Evolutionary conservation across 192 early-diverging fungal genomes (phyloP), one percentile per base, ranked within the genome.

Genomic region (Podila epigama): DNA sequence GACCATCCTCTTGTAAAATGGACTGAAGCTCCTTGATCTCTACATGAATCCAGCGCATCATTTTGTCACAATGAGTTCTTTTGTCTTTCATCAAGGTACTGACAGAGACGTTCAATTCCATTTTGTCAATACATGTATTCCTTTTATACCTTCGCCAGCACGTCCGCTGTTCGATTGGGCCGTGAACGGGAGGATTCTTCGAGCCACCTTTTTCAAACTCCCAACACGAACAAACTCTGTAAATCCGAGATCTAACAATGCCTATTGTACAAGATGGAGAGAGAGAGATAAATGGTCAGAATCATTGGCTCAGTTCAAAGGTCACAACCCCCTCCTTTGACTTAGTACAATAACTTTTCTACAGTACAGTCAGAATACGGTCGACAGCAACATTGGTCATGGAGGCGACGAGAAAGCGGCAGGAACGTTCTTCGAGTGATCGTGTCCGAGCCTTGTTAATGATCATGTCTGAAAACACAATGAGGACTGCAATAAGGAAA

Each of bases 351-450:
- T n/a, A n/a, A n/a, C n/a, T n/a, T n/a, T n/a, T n/a, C n/a, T n/a
- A n/a, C n/a, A n/a, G n/a, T 70, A 85, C 84, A 67, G 56, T 65
- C 18, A 93, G 75, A 67, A 93, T 90, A 54, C 89, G 86, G 69
- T 93, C 92, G 9, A 93, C 92, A 10, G 92, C 92, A 28, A 92
- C 89, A 66, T 93, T 93, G 64, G 92, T 93, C 85, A 92, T 90
- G 8, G 89, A 93, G 3, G 88, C 68, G 4, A 93, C 73, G 31
- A 93, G 56, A 13, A 91, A 84, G 28, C 84, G 82, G 35, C 82
- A 89, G 2, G 83, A 78, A 29, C 64, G 31, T 32, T 68, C 50
- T 28, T 60, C 48, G 16, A 51, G 61, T 27, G 50, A 28, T 11
- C 60, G 33, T 31, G 61, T 65, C 4, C 66, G 66, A 0, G 73